Evolutionary conservation across 768 basidiomycete genomes (phyloP).

Genomic region (Naganishia vaughanmartiniae): DNA sequence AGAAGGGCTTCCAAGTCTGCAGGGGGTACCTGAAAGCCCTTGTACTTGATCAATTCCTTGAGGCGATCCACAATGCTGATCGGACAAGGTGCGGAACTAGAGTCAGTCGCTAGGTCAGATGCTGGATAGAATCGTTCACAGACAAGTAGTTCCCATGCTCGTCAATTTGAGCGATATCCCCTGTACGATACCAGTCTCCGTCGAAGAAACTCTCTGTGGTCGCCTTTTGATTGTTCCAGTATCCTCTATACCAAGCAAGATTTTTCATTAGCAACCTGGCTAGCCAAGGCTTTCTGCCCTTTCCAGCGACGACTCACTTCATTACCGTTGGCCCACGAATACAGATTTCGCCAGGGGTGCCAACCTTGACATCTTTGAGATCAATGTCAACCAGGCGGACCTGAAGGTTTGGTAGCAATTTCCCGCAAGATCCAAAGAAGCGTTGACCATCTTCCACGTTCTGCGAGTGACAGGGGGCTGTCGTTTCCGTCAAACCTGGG

Average conservation of each 20-base stretch:
- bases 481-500: conserved; percentile 75
- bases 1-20: conserved; percentile 79
- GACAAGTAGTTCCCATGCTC: conserved; percentile 70
- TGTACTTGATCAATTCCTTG: conserved; percentile 55
- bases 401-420: conserved; percentile 71
- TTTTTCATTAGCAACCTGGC: neutral
- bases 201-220: conserved; percentile 67
- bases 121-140: conserved; percentile 56
- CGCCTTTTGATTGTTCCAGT: conserved; percentile 68
- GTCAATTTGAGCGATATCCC: conserved; percentile 71
- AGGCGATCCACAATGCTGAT: conserved; percentile 50
- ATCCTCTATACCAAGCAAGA: conserved; percentile 57
- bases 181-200: conserved; percentile 84
- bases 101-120: conserved; percentile 38
- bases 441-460: conserved; percentile 54
- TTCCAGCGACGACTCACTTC: conserved; percentile 57
- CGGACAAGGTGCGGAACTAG: neutral
- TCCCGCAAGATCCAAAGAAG: conserved; percentile 67
- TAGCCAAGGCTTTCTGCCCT: neutral
- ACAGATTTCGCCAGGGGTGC: conserved; percentile 77
- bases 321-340: conserved; percentile 72
- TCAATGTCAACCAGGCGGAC: conserved; percentile 65
- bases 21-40: conserved; percentile 84
- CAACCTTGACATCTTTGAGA: conserved; percentile 59
- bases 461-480: conserved; percentile 66